Evolutionary conservation across 2,329 filamentous ascomycete genomes (phyloP).

Genomic region (Arthrobotrys musiformis): DNA sequence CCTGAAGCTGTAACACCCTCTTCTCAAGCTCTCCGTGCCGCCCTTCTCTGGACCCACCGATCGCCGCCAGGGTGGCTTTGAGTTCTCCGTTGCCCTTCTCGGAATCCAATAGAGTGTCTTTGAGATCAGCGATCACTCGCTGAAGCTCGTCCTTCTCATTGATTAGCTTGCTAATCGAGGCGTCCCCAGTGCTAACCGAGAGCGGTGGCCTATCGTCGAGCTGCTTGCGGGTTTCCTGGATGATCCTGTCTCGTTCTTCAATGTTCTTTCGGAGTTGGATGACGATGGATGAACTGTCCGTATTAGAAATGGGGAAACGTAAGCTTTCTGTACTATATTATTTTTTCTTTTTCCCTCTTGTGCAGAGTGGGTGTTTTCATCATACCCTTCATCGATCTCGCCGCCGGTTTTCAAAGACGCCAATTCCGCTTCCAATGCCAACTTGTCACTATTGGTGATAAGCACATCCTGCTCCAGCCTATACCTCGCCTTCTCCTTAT

Average conservation of each 20-base stretch:
- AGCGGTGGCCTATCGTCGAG: conserved; percentile 49
- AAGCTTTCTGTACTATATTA: not conserved
- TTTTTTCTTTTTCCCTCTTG: no score
- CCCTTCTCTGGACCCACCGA: conserved; percentile 58
- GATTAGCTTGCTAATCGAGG: conserved; percentile 58
- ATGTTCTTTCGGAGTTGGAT: conserved; percentile 60
- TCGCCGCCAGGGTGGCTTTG: conserved; percentile 59
- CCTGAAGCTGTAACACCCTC: conserved; percentile 59
- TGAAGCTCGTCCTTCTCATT: conserved; percentile 60
- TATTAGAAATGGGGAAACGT: not conserved
- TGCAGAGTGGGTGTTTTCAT: not conserved
- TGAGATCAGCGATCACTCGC: conserved; percentile 58
- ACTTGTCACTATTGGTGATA: conserved; percentile 59
- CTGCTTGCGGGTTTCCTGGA: conserved; percentile 53
- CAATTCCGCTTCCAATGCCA: conserved; percentile 60
- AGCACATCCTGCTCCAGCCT: conserved; percentile 60
- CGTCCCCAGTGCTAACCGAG: conserved; percentile 36
- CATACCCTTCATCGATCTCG: conserved; percentile 60
- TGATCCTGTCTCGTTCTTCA: conserved; percentile 58
- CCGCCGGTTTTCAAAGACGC: conserved; percentile 58
- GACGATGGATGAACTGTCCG: conserved; percentile 60
- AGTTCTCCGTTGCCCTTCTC: conserved; percentile 60
- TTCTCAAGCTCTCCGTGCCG: conserved; percentile 59
- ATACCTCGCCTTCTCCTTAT: conserved; percentile 58
- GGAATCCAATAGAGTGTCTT: conserved; percentile 58